Evolutionary conservation across 1,284 basidiomycete genomes (phyloP).

Genomic region (Jaminaea rosea): DNA sequence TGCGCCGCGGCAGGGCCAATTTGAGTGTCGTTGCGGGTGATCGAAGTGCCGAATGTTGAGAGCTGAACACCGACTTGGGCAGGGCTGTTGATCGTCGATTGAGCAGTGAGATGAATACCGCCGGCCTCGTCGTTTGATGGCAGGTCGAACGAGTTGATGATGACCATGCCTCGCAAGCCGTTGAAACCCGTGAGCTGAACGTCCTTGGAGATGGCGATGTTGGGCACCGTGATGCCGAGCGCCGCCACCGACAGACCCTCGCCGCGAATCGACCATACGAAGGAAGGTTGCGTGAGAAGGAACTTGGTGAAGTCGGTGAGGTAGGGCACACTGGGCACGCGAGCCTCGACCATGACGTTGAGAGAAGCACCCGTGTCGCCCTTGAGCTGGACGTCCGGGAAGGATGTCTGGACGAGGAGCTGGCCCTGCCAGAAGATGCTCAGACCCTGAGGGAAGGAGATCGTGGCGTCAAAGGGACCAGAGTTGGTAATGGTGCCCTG

Average conservation of each 20-base stretch:
- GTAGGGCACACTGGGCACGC: constrained; percentile 57
- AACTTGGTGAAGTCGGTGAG: constrained; percentile 62
- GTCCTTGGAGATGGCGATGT: constrained; percentile 57
- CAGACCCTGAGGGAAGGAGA: constrained; percentile 60
- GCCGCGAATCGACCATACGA: constrained; percentile 66
- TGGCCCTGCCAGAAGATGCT: constrained; percentile 59
- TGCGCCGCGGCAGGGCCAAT: constrained; percentile 58
- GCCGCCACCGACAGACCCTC: constrained; percentile 57
- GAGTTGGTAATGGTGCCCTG: constrained; percentile 63
- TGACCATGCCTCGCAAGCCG: constrained; percentile 59
- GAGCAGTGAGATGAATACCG: constrained; percentile 63
- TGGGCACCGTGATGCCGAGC: constrained; percentile 51
- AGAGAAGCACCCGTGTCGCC: constrained; percentile 60
- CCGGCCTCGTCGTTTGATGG: constrained; percentile 65
- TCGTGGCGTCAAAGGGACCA: constrained; percentile 67
- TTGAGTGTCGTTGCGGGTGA: constrained; percentile 54
- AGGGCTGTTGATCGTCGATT: constrained; percentile 60
- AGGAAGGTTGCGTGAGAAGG: constrained; percentile 60
- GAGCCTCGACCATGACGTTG: constrained; percentile 56
- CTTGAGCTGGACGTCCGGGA: constrained; percentile 52
- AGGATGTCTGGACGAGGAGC: constrained; percentile 58
- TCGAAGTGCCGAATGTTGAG: constrained; percentile 59
- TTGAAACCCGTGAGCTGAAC: constrained; percentile 66
- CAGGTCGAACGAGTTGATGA: constrained; percentile 63
- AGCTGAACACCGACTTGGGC: constrained; percentile 68